Evolutionary conservation across 495 filamentous ascomycete genomes (phyloP).

Genomic region (Xylaria palmicola): DNA sequence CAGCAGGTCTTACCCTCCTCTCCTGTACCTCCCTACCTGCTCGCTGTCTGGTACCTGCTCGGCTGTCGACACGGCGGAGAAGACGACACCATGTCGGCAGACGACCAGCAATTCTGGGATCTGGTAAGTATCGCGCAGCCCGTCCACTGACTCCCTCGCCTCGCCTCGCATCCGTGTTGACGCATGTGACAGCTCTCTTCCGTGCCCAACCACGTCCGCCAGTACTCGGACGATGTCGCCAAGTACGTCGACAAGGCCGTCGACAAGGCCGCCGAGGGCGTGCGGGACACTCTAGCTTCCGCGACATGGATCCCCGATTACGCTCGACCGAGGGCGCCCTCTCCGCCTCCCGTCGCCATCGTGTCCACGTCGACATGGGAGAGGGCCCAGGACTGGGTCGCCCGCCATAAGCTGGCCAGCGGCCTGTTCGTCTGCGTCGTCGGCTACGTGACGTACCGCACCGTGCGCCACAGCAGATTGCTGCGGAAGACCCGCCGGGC

Average conservation of each 20-base stretch:
- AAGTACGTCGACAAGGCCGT: slow-evolving; percentile 75
- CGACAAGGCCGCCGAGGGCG: slow-evolving; percentile 61
- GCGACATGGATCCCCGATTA: slow-evolving; percentile 69
- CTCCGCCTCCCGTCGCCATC: slow-evolving; percentile 41
- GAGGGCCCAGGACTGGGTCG: slow-evolving; percentile 58
- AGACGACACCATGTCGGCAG: slow-evolving; percentile 51
- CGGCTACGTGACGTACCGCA: slow-evolving; percentile 65
- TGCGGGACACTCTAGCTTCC: slow-evolving; percentile 62
- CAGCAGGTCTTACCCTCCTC: too few species aligned
- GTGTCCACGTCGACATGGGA: slow-evolving; percentile 38
- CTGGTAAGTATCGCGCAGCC: slow-evolving; percentile 44
- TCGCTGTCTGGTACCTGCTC: neutral
- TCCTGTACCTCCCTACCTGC: neutral
- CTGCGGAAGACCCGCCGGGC: slow-evolving; percentile 70
- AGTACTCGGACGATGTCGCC: slow-evolving; percentile 63
- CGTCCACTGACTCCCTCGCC: neutral
- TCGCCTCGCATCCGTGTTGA: neutral
- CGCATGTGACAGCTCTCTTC: slow-evolving; percentile 59
- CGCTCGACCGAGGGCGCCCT: slow-evolving; percentile 58
- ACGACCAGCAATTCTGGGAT: slow-evolving; percentile 64
- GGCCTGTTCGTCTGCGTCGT: slow-evolving; percentile 66
- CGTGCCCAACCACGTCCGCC: slow-evolving; percentile 67
- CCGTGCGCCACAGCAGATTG: slow-evolving; percentile 60
- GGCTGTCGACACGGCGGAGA: neutral
- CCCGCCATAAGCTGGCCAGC: slow-evolving; percentile 65